These are phyloP conservation scores for Ascodesmis nigricans DNA, from an alignment of 495 filamentous ascomycete species.

Conservation along the genomic window DNA sequence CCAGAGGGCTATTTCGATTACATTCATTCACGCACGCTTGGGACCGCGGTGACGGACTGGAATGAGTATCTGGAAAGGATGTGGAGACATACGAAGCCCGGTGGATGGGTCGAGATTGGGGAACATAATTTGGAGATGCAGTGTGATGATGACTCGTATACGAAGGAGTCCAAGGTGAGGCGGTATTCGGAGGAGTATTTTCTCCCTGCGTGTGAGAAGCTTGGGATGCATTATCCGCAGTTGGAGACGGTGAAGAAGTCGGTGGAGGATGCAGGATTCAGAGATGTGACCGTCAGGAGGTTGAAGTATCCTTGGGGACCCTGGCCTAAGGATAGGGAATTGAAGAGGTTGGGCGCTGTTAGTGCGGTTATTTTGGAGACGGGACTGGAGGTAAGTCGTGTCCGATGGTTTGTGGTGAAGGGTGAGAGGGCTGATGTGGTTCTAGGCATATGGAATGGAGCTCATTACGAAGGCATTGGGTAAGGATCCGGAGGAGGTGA, in stretches of 20 bases:
- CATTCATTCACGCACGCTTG: slow-evolving; percentile 22
- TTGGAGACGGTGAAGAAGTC: background rate
- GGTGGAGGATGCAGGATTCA: slow-evolving; percentile 12
- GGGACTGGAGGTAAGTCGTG: too few species aligned
- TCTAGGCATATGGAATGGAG: too few species aligned
- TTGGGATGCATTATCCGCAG: background rate
- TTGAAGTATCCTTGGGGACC: slow-evolving; percentile 13
- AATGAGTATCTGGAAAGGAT: background rate
- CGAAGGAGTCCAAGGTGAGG: background rate
- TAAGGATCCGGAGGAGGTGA: too few species aligned
- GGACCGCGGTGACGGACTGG: slow-evolving; percentile 6
- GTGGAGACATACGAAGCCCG: background rate
- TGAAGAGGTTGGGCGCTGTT: slow-evolving; percentile 17
- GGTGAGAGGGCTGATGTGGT: too few species aligned
- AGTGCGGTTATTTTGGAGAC: too few species aligned
- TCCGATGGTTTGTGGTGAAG: too few species aligned
- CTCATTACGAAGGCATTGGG: too few species aligned
- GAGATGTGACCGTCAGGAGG: too few species aligned
- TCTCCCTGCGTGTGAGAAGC: background rate
- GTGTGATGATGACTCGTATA: slow-evolving; percentile 23
- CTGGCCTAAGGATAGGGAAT: slow-evolving; percentile 15
- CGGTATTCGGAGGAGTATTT: slow-evolving; percentile 1
- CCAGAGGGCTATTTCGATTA: slow-evolving; percentile 20
- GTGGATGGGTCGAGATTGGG: slow-evolving; percentile 6
- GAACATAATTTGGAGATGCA: slow-evolving; percentile 17